Base-by-base conservation (phyloP, 208 protist species). In the Leishmania amazonensis region DNA sequence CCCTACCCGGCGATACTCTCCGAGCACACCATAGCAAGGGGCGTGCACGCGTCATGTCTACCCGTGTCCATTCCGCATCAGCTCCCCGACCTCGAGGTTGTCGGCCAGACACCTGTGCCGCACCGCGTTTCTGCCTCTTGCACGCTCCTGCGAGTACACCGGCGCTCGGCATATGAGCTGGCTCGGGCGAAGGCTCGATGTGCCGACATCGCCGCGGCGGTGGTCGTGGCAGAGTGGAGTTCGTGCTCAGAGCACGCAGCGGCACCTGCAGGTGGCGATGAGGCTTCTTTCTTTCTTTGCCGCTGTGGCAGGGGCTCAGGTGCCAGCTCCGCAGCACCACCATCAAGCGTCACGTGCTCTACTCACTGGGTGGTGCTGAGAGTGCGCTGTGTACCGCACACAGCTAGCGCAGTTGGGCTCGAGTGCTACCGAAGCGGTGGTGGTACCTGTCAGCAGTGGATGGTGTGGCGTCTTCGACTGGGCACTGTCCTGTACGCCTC, bases 1-100 rank as follows among this genome's bases (percentile, higher is more conserved):
- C n/a, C 45, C 38, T 24, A 57, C 4, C 49, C 47, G 21, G 51
- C n/a, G 9, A 15, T 64, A 35, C 54, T 51, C 70, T 45, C 24
- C 73, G 49, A 45, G n/a, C 49, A 15, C 19, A 62, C 73, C 17
- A 62, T 40, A 45, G 47, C 42, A 35, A 28, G 51, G 51, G 21
- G 35, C 15, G 24, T 76, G 35, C 31, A 24, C 9, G 53, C 51
- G 67, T 72, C 35, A 49, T 49, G 28, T 35, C 24, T 47, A 31
- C 72, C 42, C 28, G 45, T 81, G 40, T 85, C 68, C 77, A 49
- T 42, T 70, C 82, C 77, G 45, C 77, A 81, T 67, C 73, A 85
- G 8, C 49, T 60, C 31, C 53, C 76, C 31, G 28, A n/a, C 11
- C 3, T 58, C 42, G n/a, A 42, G 28, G 57, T 17, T 8, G 31